A percentile compares a stretch with the other conserved stretches of the same genome.
phyloP scores from a whole-genome alignment of 345 rosid genomes.

The Arabis hirsuta region DNA sequence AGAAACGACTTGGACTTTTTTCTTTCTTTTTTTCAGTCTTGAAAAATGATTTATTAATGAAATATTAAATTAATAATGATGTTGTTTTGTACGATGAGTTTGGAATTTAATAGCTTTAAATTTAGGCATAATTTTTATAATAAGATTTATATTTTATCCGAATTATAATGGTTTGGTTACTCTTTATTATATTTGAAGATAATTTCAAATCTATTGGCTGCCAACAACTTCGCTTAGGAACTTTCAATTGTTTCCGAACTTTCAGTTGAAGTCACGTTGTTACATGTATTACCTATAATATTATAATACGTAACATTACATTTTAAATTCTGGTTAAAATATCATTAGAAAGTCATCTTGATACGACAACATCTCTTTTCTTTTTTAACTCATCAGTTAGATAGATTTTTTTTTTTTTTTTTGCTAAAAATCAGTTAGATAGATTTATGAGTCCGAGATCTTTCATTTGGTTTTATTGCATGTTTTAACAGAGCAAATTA shows the following conservation, averaged over 20 bases:
- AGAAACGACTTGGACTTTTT: constrained; percentile 33
- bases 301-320: not conserved
- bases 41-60: not conserved
- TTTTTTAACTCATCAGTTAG: too few relatives aligned
- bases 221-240: not conserved
- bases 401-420: too few relatives aligned
- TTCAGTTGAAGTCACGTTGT: constrained; percentile 25
- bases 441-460: not conserved
- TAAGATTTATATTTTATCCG: not conserved
- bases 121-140: not conserved
- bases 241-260: constrained; percentile 7
- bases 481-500: not conserved
- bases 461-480: not conserved
- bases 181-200: not conserved
- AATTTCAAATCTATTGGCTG: not conserved
- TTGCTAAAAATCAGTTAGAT: not conserved
- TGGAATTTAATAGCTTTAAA: constrained; percentile 2
- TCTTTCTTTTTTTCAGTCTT: constrained; percentile 21
- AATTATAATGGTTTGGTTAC: constrained; percentile 5
- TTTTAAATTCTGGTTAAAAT: not conserved
- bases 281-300: not conserved
- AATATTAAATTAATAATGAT: not conserved
- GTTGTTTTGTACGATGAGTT: not conserved
- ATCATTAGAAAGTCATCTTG: too few relatives aligned
- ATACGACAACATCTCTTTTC: too few relatives aligned